Percentiles rank a stretch among this genome's conserved stretches.
These are phyloP conservation scores for Vitis cinerea DNA, from an alignment of 164 flowering plant species.

Conservation along the genomic window DNA sequence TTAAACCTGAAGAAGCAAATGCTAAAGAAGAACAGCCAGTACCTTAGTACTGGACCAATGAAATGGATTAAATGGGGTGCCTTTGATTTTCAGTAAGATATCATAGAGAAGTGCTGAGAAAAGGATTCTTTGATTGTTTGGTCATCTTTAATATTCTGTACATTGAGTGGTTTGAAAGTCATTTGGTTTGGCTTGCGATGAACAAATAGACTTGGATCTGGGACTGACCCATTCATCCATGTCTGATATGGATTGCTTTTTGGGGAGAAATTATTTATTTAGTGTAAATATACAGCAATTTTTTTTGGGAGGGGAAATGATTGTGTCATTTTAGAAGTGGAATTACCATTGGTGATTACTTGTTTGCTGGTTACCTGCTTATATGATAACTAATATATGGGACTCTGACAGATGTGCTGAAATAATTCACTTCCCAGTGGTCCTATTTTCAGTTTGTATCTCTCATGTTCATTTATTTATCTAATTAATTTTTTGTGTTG, in stretches of 20 bases:
- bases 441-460: too few relatives aligned
- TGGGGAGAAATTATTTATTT: not conserved
- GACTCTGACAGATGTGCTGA: too few relatives aligned
- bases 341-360: too few relatives aligned
- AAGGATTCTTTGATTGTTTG: not conserved
- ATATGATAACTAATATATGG: too few relatives aligned
- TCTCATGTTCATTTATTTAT: too few relatives aligned
- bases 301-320: not conserved
- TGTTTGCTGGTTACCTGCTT: too few relatives aligned
- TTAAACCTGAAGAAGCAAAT: slow-evolving; percentile 20
- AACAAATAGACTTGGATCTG: slow-evolving; percentile 1
- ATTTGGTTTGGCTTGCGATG: slow-evolving; percentile 4
- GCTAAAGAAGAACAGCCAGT: slow-evolving; percentile 1
- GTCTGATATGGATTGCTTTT: too few relatives aligned
- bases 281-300: slow-evolving; percentile 23
- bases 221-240: not conserved
- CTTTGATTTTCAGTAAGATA: too few relatives aligned
- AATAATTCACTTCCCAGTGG: too few relatives aligned
- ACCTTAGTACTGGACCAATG: not conserved
- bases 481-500: too few relatives aligned
- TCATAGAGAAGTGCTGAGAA: not conserved
- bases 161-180: slow-evolving; percentile 11
- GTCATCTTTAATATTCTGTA: slow-evolving; percentile 1
- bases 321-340: not conserved
- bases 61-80: too few relatives aligned